phyloP scores from a whole-genome alignment of 495 filamentous ascomycete genomes.

The Tetracladium marchalianum region DNA sequence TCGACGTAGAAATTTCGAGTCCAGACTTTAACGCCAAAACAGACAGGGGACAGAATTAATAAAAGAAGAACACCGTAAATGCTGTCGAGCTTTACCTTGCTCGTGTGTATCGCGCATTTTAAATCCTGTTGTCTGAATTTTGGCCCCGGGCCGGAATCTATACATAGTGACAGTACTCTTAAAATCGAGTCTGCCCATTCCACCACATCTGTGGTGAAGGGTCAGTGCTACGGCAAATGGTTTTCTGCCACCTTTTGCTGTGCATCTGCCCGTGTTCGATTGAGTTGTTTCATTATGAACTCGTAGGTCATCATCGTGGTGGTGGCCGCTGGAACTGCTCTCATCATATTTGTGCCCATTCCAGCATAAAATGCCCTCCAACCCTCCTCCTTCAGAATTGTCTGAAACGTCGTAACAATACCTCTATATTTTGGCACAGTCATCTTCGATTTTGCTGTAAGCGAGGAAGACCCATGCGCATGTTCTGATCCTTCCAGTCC shows the following conservation, averaged over 20 bases:
- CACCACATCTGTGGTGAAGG: not conserved
- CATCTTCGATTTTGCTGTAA: slow-evolving; percentile 6
- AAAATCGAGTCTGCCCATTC: not conserved
- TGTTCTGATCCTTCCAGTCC: slow-evolving; percentile 34
- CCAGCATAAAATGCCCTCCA: slow-evolving; percentile 96
- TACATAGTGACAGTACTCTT: not conserved
- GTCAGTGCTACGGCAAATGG: not conserved
- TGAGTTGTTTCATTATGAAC: slow-evolving; percentile 55
- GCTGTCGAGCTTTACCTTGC: no score
- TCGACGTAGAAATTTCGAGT: no score
- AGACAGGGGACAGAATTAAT: no score
- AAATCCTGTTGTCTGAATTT: no score
- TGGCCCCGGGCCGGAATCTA: not conserved
- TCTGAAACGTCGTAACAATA: slow-evolving; percentile 69
- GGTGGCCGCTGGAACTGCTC: slow-evolving; percentile 88
- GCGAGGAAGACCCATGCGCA: slow-evolving; percentile 19
- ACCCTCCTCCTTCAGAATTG: slow-evolving; percentile 82
- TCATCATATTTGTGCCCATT: slow-evolving; percentile 95
- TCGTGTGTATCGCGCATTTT: no score
- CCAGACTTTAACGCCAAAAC: no score
- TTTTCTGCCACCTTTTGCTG: slow-evolving; percentile 2
- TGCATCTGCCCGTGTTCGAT: slow-evolving; percentile 17
- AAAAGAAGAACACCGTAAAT: no score
- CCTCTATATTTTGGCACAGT: slow-evolving; percentile 64
- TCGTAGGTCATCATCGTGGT: slow-evolving; percentile 98